Conservation (phyloP, 192 early-diverging fungal genomes). For the Podila minutissima region DNA sequence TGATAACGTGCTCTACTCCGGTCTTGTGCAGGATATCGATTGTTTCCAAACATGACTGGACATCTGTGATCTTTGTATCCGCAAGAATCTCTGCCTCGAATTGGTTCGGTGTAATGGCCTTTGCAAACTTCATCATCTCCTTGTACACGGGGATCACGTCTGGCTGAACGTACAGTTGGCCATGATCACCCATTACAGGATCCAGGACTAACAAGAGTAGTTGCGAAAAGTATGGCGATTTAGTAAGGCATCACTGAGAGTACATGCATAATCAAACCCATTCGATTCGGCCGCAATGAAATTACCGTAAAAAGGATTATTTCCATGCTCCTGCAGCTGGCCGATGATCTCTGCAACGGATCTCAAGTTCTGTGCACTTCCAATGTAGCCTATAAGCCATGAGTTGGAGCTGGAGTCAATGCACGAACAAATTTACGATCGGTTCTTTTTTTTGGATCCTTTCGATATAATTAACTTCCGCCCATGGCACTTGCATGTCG, state of each 20-base stretch:
- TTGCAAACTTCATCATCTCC: conserved; percentile 70
- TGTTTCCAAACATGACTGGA: conserved; percentile 62
- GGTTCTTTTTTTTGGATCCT: not conserved
- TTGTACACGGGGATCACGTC: conserved; percentile 86
- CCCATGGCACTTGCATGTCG: no score
- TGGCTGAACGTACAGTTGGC: conserved; percentile 79
- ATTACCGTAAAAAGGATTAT: conserved; percentile 61
- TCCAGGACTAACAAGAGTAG: conserved; percentile 68
- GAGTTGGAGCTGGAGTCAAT: not conserved
- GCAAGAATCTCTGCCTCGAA: conserved; percentile 87
- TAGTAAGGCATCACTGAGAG: not conserved
- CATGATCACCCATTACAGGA: conserved; percentile 93
- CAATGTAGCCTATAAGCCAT: conserved; percentile 77
- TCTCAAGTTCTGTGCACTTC: conserved; percentile 70
- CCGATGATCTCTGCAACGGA: conserved; percentile 64
- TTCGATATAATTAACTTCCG: no score
- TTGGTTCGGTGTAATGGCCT: conserved; percentile 90
- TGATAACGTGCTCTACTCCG: conserved; percentile 76
- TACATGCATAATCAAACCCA: not conserved
- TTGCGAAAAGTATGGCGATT: not conserved
- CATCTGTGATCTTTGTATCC: conserved; percentile 58
- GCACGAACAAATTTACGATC: not conserved
- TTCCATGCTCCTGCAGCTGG: conserved; percentile 59
- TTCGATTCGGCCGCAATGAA: not conserved
- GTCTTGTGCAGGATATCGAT: conserved; percentile 71